Evolutionary conservation across 805 yeast genomes (phyloP).

Genomic region (Yueomyces sinensis): DNA sequence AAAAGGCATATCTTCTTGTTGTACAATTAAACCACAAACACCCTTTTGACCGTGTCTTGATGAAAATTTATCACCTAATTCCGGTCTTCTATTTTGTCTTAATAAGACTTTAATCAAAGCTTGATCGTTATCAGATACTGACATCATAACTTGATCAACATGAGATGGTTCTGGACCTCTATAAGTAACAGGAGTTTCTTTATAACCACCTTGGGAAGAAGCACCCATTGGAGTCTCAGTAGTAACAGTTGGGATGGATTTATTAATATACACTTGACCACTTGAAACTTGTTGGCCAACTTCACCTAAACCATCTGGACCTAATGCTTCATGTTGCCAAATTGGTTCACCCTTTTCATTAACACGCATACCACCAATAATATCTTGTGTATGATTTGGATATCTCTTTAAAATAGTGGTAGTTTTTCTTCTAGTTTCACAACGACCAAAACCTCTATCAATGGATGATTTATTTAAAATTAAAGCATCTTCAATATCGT

Average conservation of each 20-base stretch:
- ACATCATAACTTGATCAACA: slow-evolving; percentile 95
- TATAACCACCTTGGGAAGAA: slow-evolving; percentile 38
- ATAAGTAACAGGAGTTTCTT: slow-evolving; percentile 85
- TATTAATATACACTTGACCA: slow-evolving; percentile 90
- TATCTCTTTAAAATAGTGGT: slow-evolving; percentile 83
- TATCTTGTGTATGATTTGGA: slow-evolving; percentile 87
- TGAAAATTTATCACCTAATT: slow-evolving; percentile 92
- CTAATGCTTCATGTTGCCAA: slow-evolving; percentile 74
- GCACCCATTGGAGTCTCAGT: slow-evolving; percentile 34
- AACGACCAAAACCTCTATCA: slow-evolving; percentile 95
- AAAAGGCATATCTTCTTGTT: slow-evolving; percentile 94
- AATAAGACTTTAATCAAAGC: slow-evolving; percentile 83
- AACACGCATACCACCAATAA: slow-evolving; percentile 81
- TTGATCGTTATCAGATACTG: slow-evolving; percentile 90
- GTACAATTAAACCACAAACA: slow-evolving; percentile 96
- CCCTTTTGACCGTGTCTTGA: slow-evolving; percentile 99
- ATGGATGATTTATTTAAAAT: slow-evolving; percentile 86
- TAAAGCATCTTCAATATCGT: slow-evolving; percentile 97
- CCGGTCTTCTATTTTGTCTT: slow-evolving; percentile 95
- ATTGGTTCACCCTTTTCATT: slow-evolving; percentile 73
- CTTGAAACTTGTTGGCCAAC: slow-evolving; percentile 84
- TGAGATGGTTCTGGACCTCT: slow-evolving; percentile 93
- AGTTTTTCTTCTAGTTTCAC: slow-evolving; percentile 88
- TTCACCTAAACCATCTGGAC: slow-evolving; percentile 93
- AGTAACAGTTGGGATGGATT: slow-evolving; percentile 81